These are phyloP conservation scores for Lentinus tigrinus DNA, from an alignment of 768 basidiomycete genomes.

Conservation along the genomic window DNA sequence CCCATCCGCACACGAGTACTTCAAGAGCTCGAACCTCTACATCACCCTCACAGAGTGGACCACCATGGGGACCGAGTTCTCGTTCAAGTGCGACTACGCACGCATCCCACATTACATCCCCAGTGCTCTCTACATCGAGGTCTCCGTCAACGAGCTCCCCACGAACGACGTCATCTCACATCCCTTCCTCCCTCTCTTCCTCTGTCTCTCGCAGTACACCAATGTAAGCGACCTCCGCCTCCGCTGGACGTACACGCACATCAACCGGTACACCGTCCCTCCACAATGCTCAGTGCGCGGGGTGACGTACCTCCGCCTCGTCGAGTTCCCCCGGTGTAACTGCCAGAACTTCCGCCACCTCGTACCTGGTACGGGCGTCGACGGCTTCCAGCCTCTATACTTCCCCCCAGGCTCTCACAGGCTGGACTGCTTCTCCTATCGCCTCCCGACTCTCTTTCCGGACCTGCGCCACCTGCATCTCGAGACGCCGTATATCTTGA, in stretches of 20 bases:
- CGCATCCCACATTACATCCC: slow-evolving; percentile 12
- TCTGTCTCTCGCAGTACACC: slow-evolving; percentile 6
- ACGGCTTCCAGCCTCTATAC: neutral
- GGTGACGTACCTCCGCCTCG: slow-evolving; percentile 14
- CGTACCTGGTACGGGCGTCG: neutral
- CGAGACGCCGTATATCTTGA: slow-evolving; percentile 13
- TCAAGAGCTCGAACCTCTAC: slow-evolving; percentile 4
- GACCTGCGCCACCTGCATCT: slow-evolving; percentile 12
- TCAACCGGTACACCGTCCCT: slow-evolving; percentile 8
- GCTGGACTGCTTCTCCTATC: slow-evolving; percentile 9
- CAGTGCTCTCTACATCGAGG: neutral
- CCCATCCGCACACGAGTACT: slow-evolving; percentile 1
- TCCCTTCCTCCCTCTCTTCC: slow-evolving; percentile 9
- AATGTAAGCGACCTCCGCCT: neutral
- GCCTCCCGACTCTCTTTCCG: slow-evolving; percentile 12
- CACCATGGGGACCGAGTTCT: neutral
- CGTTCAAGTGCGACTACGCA: slow-evolving; percentile 8
- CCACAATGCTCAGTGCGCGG: neutral
- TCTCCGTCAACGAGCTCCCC: slow-evolving; percentile 7
- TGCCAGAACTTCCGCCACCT: slow-evolving; percentile 1
- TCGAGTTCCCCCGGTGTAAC: slow-evolving; percentile 11
- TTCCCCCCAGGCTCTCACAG: slow-evolving; percentile 1
- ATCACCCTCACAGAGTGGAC: slow-evolving; percentile 12
- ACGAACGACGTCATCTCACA: slow-evolving; percentile 1
- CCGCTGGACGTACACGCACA: slow-evolving; percentile 12